Percentiles rank a stretch among this genome's conserved stretches.
Evolutionary conservation across 352 stramenopile species (phyloP).

Genomic region (Pythium aphanidermatum): DNA sequence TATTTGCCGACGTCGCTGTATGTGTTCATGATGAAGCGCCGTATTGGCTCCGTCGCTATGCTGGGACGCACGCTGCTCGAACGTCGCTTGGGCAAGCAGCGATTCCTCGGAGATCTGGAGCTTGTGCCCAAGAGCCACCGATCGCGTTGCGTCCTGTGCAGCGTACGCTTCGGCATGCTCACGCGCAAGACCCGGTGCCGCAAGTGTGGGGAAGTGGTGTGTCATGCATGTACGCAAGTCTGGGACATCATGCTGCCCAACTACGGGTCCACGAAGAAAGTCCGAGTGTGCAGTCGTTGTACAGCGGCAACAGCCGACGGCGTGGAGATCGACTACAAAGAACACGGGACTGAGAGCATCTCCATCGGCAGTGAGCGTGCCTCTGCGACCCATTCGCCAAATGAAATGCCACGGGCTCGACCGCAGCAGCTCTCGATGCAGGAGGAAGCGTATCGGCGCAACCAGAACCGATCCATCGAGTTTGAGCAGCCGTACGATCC

Average conservation of each 20-base stretch:
- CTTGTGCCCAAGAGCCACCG: constrained; percentile 54
- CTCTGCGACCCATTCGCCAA: too few species aligned
- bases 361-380: too few species aligned
- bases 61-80: constrained; percentile 46
- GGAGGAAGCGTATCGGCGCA: too few species aligned
- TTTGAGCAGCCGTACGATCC: too few species aligned
- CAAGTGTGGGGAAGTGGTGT: constrained; percentile 74
- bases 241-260: constrained; percentile 47
- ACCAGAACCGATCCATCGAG: too few species aligned
- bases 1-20: constrained; percentile 38
- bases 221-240: constrained; percentile 45
- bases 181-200: constrained; percentile 57
- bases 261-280: constrained; percentile 35
- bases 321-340: constrained; percentile 18
- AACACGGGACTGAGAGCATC: background rate
- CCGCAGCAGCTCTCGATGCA: too few species aligned
- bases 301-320: too few species aligned
- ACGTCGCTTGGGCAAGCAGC: constrained; percentile 36
- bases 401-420: too few species aligned
- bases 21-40: constrained; percentile 48
- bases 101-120: constrained; percentile 61
- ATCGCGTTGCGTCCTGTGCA: constrained; percentile 51
- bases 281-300: constrained; percentile 60
- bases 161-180: constrained; percentile 51
- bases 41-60: constrained; percentile 37